Percentiles rank a stretch among this genome's conserved stretches.
These are phyloP conservation scores for Lachancea thermotolerans DNA, from an alignment of 805 yeast genomes.

Conservation along the genomic window DNA sequence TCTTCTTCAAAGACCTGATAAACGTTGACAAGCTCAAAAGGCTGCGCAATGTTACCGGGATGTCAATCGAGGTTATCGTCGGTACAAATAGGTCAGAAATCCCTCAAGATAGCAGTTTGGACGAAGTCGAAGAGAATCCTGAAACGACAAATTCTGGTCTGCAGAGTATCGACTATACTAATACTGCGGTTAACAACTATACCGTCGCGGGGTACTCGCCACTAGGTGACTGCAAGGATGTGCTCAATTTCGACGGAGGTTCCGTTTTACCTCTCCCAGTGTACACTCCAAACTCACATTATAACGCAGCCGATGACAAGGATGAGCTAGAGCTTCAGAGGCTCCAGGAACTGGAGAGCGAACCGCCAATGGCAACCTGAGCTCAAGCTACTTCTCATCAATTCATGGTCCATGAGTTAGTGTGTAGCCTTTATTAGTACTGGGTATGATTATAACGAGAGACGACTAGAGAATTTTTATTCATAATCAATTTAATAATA, in stretches of 20 bases:
- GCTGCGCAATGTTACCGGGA: slow-evolving; percentile 69
- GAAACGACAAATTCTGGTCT: too few relatives aligned
- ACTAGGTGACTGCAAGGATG: background rate
- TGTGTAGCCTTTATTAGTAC: background rate
- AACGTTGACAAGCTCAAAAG: slow-evolving; percentile 77
- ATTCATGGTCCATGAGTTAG: background rate
- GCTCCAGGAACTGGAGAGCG: slow-evolving; percentile 36
- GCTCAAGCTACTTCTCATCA: too few relatives aligned
- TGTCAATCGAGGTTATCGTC: slow-evolving; percentile 70
- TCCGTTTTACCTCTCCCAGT: slow-evolving; percentile 13
- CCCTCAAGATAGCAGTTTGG: slow-evolving; percentile 5
- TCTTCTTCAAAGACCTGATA: slow-evolving; percentile 39
- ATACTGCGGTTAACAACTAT: background rate
- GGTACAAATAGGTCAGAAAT: slow-evolving; percentile 57
- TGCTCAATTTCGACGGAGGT: slow-evolving; percentile 2
- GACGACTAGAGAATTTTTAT: slow-evolving; percentile 3
- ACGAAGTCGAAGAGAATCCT: too few relatives aligned
- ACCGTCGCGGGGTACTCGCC: background rate
- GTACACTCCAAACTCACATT: slow-evolving; percentile 16
- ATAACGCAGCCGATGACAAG: slow-evolving; percentile 29
- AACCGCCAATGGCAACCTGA: slow-evolving; percentile 29
- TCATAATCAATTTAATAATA: background rate
- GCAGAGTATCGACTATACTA: background rate
- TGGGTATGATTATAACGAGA: slow-evolving; percentile 3
- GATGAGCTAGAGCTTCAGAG: slow-evolving; percentile 36